Evolutionary conservation across 768 basidiomycete species (phyloP).

Genomic region (Rhizopogon roseolus): DNA sequence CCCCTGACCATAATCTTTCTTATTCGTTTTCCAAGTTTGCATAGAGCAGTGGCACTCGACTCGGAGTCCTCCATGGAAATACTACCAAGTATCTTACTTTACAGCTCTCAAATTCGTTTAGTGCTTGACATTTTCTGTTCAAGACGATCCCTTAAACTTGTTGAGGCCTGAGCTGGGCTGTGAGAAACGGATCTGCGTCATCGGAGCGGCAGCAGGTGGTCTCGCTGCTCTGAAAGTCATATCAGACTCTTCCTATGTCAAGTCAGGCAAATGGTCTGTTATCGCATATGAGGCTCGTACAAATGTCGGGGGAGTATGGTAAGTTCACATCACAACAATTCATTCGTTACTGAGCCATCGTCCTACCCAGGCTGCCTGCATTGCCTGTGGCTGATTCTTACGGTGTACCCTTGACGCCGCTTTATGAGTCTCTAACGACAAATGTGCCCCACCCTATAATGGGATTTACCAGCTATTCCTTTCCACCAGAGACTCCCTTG

Average conservation of each 20-base stretch:
- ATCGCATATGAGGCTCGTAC: constrained; percentile 60
- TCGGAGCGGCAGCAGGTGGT: constrained; percentile 76
- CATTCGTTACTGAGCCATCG: not conserved
- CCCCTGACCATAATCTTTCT: too few relatives aligned
- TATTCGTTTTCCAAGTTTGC: too few relatives aligned
- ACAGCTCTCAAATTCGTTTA: not conserved
- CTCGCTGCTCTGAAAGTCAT: constrained; percentile 66
- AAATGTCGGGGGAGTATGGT: constrained; percentile 78
- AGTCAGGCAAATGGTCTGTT: constrained; percentile 57
- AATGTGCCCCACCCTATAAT: constrained; percentile 79
- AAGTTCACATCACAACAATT: constrained; percentile 13
- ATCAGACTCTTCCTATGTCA: constrained; percentile 52
- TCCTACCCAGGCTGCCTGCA: constrained; percentile 47
- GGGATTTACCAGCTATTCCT: constrained; percentile 58
- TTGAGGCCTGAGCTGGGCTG: not conserved
- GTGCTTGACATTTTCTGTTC: not conserved
- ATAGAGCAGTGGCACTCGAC: too few relatives aligned
- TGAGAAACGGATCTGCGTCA: constrained; percentile 53
- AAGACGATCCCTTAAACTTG: not conserved
- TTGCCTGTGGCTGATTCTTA: constrained; percentile 39
- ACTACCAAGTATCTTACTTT: not conserved
- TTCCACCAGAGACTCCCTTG: constrained; percentile 68
- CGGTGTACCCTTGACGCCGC: constrained; percentile 48
- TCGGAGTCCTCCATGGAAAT: not conserved
- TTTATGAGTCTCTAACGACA: constrained; percentile 80